Evolutionary conservation across 306 rosid species (phyloP).

Genomic region (Quercus variabilis): DNA sequence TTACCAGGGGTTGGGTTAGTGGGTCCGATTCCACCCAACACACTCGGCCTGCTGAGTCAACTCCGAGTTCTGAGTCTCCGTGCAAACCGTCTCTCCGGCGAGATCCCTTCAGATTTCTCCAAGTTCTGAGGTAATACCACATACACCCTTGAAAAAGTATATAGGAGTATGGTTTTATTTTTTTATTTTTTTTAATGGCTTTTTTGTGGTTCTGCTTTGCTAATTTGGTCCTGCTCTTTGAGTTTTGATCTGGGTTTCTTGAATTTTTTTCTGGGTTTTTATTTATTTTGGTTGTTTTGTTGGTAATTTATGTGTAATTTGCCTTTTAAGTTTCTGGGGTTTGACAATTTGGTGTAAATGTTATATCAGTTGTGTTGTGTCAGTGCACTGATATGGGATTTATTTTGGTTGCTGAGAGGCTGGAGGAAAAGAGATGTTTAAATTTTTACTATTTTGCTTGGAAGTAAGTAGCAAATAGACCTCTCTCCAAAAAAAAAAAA

Average conservation of each 20-base stretch:
- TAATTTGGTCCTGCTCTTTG: not conserved
- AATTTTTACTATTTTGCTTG: too few species aligned
- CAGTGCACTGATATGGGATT: too few species aligned
- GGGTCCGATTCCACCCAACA: constrained; percentile 62
- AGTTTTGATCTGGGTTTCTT: not conserved
- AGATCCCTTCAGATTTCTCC: constrained; percentile 77
- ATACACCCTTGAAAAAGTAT: too few species aligned
- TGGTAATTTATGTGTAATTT: not conserved
- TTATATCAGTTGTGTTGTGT: too few species aligned
- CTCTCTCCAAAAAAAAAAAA: too few species aligned
- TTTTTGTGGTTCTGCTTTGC: not conserved
- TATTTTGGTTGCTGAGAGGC: not conserved
- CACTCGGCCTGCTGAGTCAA: constrained; percentile 52
- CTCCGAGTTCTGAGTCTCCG: constrained; percentile 90
- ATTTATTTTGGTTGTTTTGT: not conserved
- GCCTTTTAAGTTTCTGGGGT: not conserved
- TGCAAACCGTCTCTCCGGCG: constrained; percentile 61
- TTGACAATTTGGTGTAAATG: too few species aligned
- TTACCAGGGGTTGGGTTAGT: constrained; percentile 82
- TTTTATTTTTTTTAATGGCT: not conserved
- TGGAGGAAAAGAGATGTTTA: not conserved
- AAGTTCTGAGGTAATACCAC: too few species aligned
- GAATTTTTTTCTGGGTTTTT: not conserved
- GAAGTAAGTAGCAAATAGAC: too few species aligned
- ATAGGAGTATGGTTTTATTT: too few species aligned